phyloP scores from a whole-genome alignment of 2,329 filamentous ascomycete genomes.

The Akanthomyces uredinophilus region DNA sequence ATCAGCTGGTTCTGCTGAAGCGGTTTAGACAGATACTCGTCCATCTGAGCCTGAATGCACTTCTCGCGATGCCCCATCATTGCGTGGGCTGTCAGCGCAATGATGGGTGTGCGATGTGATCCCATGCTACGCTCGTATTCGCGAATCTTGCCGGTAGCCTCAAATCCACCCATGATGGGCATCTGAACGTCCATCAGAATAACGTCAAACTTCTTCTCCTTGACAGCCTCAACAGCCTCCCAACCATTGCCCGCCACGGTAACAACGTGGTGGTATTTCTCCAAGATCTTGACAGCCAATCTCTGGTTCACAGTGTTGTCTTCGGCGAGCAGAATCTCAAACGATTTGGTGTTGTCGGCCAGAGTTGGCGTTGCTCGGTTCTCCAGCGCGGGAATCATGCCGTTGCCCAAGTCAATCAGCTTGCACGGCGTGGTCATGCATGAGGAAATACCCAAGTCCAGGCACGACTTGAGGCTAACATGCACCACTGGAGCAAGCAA shows the following conservation, averaged over 20 bases:
- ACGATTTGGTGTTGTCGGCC: constrained; percentile 89
- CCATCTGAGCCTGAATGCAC: constrained; percentile 98
- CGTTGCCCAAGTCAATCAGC: constrained; percentile 89
- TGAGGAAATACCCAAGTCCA: constrained; percentile 95
- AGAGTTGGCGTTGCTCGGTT: constrained; percentile 86
- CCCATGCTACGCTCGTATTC: constrained; percentile 84
- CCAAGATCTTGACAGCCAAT: constrained; percentile 90
- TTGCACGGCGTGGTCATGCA: constrained; percentile 98
- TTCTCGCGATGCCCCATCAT: constrained; percentile 98
- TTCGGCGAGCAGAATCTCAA: constrained; percentile 91
- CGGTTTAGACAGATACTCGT: constrained; percentile 96
- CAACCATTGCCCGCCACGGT: constrained; percentile 93
- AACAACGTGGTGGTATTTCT: constrained; percentile 91
- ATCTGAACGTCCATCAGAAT: constrained; percentile 99
- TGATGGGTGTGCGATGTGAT: constrained; percentile 83
- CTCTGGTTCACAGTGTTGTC: constrained; percentile 98
- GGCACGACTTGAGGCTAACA: constrained; percentile 85
- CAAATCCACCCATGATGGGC: constrained; percentile 99
- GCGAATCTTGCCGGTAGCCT: constrained; percentile 92
- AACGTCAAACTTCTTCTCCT: constrained; percentile 88
- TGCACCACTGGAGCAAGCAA: constrained; percentile 83
- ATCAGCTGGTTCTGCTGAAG: constrained; percentile 96
- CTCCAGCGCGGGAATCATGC: constrained; percentile 91
- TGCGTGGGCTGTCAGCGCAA: constrained; percentile 92
- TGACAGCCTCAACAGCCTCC: constrained; percentile 88